Evolutionary conservation across 208 protist species (phyloP), one percentile per base, ranked within the genome.

Genomic region (Wallacemonas sp.): DNA sequence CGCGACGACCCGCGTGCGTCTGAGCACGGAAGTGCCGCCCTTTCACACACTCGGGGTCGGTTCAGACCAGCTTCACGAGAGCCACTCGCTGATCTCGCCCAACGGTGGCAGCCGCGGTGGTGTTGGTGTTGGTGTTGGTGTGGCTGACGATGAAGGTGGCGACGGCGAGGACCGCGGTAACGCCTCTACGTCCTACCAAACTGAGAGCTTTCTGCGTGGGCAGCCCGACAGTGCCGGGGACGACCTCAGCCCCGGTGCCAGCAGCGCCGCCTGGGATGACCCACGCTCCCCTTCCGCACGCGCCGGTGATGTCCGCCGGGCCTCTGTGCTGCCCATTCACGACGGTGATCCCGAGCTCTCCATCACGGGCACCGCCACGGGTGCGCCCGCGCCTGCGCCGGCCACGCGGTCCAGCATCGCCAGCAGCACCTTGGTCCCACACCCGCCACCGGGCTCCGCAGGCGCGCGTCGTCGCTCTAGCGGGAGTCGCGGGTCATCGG

Each of bases 121-220:
- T n/a, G n/a, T n/a, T n/a, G n/a, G n/a, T n/a, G n/a, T n/a, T n/a
- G n/a, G n/a, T n/a, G n/a, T n/a, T n/a, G n/a, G n/a, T n/a, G n/a
- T n/a, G n/a, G n/a, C n/a, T n/a, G n/a, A n/a, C n/a, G n/a, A n/a
- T n/a, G n/a, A n/a, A n/a, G n/a, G n/a, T n/a, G n/a, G n/a, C n/a
- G n/a, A n/a, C n/a, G n/a, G n/a, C n/a, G n/a, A n/a, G n/a, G n/a
- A n/a, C n/a, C n/a, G n/a, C n/a, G n/a, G n/a, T n/a, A n/a, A n/a
- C n/a, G n/a, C n/a, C n/a, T n/a, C n/a, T n/a, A n/a, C n/a, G 16
- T 67, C 65, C 17, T 71, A 65, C 17, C 65, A 71, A 11, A 71
- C 71, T 0, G 65, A 63, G 21, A 52, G 47, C 4, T 67, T 49
- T n/a, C 60, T 70, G 21, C 24, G 32, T n/a, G 46, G 19, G 16